Conservation (phyloP, 306 rosid genomes). For the Gastrolobium villosum region DNA sequence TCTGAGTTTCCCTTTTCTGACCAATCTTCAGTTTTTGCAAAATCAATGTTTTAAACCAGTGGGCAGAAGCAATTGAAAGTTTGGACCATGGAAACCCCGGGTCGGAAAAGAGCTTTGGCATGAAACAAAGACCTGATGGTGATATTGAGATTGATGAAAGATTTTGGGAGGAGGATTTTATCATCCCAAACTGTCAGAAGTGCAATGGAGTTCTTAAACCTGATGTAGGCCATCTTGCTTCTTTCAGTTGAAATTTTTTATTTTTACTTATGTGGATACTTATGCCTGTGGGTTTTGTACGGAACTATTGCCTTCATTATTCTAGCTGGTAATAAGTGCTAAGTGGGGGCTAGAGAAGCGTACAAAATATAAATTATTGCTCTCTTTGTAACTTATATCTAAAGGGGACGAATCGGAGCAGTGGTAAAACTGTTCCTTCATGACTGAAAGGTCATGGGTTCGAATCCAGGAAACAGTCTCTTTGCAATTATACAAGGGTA, state of each 20-base stretch:
- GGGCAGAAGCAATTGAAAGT: constrained; percentile 91
- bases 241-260: constrained; percentile 33
- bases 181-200: constrained; percentile 81
- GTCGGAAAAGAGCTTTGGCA: constrained; percentile 90
- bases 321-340: constrained; percentile 10
- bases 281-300: not conserved
- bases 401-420: too few species aligned
- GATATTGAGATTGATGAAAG: constrained; percentile 94
- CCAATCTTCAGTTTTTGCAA: constrained; percentile 15
- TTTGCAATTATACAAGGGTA: too few species aligned
- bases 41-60: constrained; percentile 58
- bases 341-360: constrained; percentile 16
- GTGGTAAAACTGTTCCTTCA: too few species aligned
- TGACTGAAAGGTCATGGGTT: too few species aligned
- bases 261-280: constrained; percentile 26
- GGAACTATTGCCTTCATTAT: constrained; percentile 7
- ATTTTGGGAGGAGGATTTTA: constrained; percentile 93
- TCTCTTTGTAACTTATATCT: constrained; percentile 2
- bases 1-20: constrained; percentile 38
- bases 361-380: not conserved
- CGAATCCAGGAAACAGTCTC: too few species aligned
- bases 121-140: constrained; percentile 98
- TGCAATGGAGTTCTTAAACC: constrained; percentile 95
- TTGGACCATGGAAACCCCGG: constrained; percentile 79
- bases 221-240: constrained; percentile 68